Evolutionary conservation across 1,139 yeast genomes (phyloP).

Genomic region (Kluyveromyces sp.): DNA sequence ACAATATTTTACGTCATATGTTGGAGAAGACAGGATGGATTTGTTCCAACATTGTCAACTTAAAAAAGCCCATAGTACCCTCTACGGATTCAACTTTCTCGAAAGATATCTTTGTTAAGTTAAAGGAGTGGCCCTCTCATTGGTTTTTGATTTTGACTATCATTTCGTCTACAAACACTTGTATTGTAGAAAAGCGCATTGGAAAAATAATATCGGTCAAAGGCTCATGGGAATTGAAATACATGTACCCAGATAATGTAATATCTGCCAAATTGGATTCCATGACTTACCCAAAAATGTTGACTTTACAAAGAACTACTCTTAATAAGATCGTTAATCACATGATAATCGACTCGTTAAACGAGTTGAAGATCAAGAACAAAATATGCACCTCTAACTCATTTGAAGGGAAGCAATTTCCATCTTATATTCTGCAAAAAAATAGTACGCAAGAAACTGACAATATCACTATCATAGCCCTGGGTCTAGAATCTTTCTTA

Average conservation of each 20-base stretch:
- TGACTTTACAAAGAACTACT: slow-evolving; percentile 44
- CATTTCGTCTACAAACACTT: slow-evolving; percentile 47
- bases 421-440: slow-evolving; percentile 19
- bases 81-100: slow-evolving; percentile 18
- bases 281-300: slow-evolving; percentile 45
- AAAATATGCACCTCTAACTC: slow-evolving; percentile 20
- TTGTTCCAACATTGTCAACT: slow-evolving; percentile 45
- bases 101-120: slow-evolving; percentile 48
- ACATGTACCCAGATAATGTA: slow-evolving; percentile 39
- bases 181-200: slow-evolving; percentile 40
- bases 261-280: slow-evolving; percentile 27
- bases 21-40: slow-evolving; percentile 65
- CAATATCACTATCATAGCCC: slow-evolving; percentile 22
- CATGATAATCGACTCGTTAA: slow-evolving; percentile 55
- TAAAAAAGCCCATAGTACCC: slow-evolving; percentile 30
- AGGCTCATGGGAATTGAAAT: slow-evolving; percentile 53
- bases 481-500: slow-evolving; percentile 29
- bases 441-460: slow-evolving; percentile 3
- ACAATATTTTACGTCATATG: slow-evolving; percentile 46
- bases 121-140: slow-evolving; percentile 61
- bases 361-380: slow-evolving; percentile 29
- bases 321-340: slow-evolving; percentile 58
- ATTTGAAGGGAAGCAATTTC: slow-evolving; percentile 15
- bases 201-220: slow-evolving; percentile 52
- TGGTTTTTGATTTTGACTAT: slow-evolving; percentile 58